Conservation (phyloP, 495 filamentous ascomycete species). For the Trypethelium eluteriae region DNA sequence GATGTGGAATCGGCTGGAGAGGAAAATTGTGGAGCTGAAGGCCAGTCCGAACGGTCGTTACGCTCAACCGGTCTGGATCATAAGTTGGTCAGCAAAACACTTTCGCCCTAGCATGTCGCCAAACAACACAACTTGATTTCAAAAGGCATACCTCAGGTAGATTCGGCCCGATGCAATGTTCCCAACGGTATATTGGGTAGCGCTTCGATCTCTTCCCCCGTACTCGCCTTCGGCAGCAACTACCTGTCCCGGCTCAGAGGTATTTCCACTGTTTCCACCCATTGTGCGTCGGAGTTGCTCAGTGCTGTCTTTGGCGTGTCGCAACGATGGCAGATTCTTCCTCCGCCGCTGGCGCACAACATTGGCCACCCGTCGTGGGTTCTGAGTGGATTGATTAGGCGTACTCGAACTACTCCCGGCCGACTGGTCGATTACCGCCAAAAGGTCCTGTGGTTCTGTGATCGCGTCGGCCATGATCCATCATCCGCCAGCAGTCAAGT, state of each 20-base stretch:
- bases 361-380: conserved; percentile 7
- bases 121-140: conserved; percentile 1
- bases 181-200: conserved; percentile 73
- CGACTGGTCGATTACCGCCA: background rate
- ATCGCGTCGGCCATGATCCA: conserved; percentile 8
- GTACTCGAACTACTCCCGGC: background rate
- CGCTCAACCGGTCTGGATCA: conserved; percentile 7
- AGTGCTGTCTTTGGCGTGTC: conserved; percentile 27
- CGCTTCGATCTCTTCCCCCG: conserved; percentile 17
- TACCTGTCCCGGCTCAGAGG: background rate
- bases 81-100: background rate
- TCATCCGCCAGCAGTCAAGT: background rate
- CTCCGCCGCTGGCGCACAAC: conserved; percentile 10
- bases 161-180: conserved; percentile 89
- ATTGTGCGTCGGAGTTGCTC: conserved; percentile 23
- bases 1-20: background rate
- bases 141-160: conserved; percentile 67
- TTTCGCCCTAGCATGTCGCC: background rate
- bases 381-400: background rate
- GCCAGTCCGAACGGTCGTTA: background rate
- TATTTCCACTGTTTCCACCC: background rate
- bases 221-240: conserved; percentile 14
- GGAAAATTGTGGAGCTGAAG: background rate
- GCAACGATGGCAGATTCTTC: conserved; percentile 17
- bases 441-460: background rate